These are phyloP conservation scores for Phalaenopsis hybrid DNA, from an alignment of 116 monocot species.

Conservation along the genomic window DNA sequence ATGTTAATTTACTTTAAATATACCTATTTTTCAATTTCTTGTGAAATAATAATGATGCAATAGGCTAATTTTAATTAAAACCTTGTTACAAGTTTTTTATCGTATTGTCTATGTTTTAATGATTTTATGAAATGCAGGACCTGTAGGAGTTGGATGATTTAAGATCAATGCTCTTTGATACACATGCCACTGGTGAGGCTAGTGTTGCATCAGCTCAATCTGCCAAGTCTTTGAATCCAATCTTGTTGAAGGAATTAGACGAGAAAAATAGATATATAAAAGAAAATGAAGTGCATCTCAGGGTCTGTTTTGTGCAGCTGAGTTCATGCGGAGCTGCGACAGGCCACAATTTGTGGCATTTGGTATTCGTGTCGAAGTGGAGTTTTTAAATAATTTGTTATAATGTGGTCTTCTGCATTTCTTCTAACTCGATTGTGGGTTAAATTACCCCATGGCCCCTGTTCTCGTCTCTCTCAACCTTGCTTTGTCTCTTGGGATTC, in stretches of 20 bases:
- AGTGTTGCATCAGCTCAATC: slow-evolving; percentile 76
- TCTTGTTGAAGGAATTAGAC: slow-evolving; percentile 61
- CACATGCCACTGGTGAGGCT: slow-evolving; percentile 68
- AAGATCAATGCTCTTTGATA: slow-evolving; percentile 57
- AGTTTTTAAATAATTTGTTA: too few species aligned
- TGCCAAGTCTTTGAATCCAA: slow-evolving; percentile 53
- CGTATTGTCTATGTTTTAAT: background rate
- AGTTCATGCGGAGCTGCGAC: too few species aligned
- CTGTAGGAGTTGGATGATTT: slow-evolving; percentile 64
- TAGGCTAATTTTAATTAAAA: background rate
- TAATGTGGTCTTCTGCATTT: too few species aligned
- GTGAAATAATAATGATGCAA: background rate
- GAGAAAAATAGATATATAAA: slow-evolving; percentile 62
- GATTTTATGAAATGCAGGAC: slow-evolving; percentile 30
- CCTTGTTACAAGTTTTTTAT: background rate
- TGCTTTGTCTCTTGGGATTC: too few species aligned
- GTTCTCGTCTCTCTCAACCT: too few species aligned
- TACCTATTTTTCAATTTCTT: background rate
- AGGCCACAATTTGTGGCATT: too few species aligned
- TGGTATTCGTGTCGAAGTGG: too few species aligned
- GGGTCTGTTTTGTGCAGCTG: too few species aligned
- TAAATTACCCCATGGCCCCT: too few species aligned
- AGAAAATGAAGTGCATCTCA: slow-evolving; percentile 65
- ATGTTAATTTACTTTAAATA: background rate
- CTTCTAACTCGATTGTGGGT: too few species aligned